Base-by-base conservation (phyloP, 2,329 filamentous ascomycete species). In the Trichoderma koningii region DNA sequence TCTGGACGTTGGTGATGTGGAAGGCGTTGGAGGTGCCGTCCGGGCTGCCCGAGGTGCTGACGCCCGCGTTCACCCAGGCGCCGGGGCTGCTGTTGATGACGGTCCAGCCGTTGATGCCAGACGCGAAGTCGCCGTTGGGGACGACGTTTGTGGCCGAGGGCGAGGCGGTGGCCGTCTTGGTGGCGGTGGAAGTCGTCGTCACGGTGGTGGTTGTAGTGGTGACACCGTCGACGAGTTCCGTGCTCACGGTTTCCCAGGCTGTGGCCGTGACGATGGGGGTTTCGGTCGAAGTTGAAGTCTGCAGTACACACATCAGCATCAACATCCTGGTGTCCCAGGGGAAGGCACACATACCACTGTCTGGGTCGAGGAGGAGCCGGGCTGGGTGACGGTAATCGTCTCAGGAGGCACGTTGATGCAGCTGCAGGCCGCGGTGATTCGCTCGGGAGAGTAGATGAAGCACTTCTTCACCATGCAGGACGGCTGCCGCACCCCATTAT, bases 361-460 rank as follows among this genome's bases (percentile, higher is more conserved):
- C 9, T 62, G 51, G 14, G 68, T 68, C 17, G 28, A 38, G 14
- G 64, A 64, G 42, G 61, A 50, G 26, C 56, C 62, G 15, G 64
- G 66, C 21, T 67, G 51, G 1, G 69, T 69, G 30, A 59, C 30
- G 38, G 66, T 70, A 26, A 71, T 19, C 2, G 70, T 71, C 19
- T 53, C 21, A 19, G 67, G 68, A 0, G 70, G 68, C 1, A 71
- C 70, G 19, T 68, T 65, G 30, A 72, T 72, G 59, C 70, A 72
- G 10, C 67, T 66, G 28, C 70, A 72, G 15, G 68, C 70, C 15
- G 69, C 70, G 10, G 70, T 70, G 55, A 72, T 70, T 4, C 70
- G 70, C n/a, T 68, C 69, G 9, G 68, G 67, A 56, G 70, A 67
- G 23, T 70, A 72, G 3, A 65, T 67, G 23, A 68, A 69, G 5